Base-by-base conservation (phyloP, 2,329 filamentous ascomycete genomes). In the Emergomyces orientalis region DNA sequence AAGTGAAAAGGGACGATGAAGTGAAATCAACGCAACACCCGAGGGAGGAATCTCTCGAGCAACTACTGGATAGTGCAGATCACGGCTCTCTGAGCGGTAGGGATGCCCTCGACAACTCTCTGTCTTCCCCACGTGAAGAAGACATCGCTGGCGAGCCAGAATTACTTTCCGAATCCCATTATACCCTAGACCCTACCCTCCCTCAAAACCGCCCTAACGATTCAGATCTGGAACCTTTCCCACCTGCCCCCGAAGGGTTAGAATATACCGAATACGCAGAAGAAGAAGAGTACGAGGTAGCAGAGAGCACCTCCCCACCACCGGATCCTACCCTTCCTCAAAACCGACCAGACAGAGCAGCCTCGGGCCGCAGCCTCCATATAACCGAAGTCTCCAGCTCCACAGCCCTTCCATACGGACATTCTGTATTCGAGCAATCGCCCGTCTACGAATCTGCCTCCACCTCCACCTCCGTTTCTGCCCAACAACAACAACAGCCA, bases 261-360 rank as follows among this genome's bases (percentile, higher is more conserved):
- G 57, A 63, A 9, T 56, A 34, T n/a, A 19, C 25, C 9, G 60
- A 61, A 22, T 55, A 43, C 8, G 41, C 19, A 47, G 57, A 45
- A 25, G 57, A 45, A n/a, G 22, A 32, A n/a, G 22, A 51, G 62
- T 54, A 61, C 37, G 39, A 63, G 34, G 41, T 41, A 8, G 37
- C 61, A 32, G 39, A 54, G 7, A 57, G 37, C 19, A 6, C 39
- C 43, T 63, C 59, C 30, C 57, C 57, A 39, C 63, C 60, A 39
- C 63, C 63, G n/a, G 78, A 81, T 64, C 77, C 79, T 32, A 80
- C 78, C 8, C 72, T 81, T 4, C 78, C 79, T 25, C 79, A 80
- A 59, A 72, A 77, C 67, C 76, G 78, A 54, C 79, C 78, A 4
- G 72, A 79, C 63, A 71, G 72, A 51, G 67, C 70, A 52, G 64